Conservation (phyloP, 768 basidiomycete species). For the Pisolithus sp. region DNA sequence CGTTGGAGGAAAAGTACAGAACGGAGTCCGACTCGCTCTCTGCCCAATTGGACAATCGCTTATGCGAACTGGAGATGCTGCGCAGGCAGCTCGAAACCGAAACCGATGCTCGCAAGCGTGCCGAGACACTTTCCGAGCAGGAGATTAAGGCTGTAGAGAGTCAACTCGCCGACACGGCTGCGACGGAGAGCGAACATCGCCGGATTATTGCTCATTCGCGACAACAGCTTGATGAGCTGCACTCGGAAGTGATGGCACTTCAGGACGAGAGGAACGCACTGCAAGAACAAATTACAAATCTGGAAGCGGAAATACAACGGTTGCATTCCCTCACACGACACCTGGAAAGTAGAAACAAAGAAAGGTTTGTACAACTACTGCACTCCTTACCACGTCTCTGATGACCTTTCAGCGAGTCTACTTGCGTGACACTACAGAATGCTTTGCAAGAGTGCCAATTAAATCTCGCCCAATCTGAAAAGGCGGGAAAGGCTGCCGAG, state of each 20-base stretch:
- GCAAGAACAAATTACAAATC: conserved; percentile 49
- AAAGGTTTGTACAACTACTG: conserved; percentile 40
- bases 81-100: conserved; percentile 35
- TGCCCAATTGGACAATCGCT: conserved; percentile 31
- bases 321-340: conserved; percentile 53
- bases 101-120: conserved; percentile 26
- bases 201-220: conserved; percentile 31
- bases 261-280: conserved; percentile 47
- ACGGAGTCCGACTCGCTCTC: conserved; percentile 32
- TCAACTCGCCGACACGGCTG: conserved; percentile 26
- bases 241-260: conserved; percentile 28
- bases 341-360: conserved; percentile 57
- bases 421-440: conserved; percentile 32
- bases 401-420: conserved; percentile 38
- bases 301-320: conserved; percentile 64
- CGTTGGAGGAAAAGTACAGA: conserved; percentile 30
- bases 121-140: conserved; percentile 23
- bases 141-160: conserved; percentile 21
- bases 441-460: conserved; percentile 36
- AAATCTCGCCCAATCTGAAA: conserved; percentile 48
- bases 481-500: conserved; percentile 54
- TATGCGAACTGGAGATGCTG: conserved; percentile 28
- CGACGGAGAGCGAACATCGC: conserved; percentile 30
- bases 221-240: conserved; percentile 37
- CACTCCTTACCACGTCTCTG: conserved; percentile 2